Conservation (phyloP, 139 green algal genomes). For the Zygnema cylindricum region DNA sequence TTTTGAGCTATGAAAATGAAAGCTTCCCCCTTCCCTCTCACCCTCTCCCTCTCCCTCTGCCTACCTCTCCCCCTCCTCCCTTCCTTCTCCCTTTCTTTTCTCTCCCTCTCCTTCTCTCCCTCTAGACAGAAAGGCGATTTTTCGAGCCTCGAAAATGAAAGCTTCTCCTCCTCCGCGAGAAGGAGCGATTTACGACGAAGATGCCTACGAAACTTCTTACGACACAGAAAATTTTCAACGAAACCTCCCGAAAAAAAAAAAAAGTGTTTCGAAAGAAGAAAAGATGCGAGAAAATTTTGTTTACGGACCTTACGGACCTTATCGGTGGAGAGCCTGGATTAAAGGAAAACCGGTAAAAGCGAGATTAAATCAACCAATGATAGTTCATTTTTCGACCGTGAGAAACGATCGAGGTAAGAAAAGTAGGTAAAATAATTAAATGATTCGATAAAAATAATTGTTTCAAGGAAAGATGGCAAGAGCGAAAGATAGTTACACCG, state of each 20-base stretch:
- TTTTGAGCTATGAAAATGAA: too few species aligned
- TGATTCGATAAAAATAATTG: too few species aligned
- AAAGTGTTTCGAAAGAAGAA: neutral
- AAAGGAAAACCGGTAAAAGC: neutral
- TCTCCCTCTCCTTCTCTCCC: neutral
- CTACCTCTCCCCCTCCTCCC: neutral
- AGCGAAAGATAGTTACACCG: too few species aligned
- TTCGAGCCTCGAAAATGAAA: neutral
- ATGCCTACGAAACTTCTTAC: neutral
- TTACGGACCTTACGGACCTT: neutral
- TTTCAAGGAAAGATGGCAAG: neutral
- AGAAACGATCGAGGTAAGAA: neutral
- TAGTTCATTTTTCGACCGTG: neutral
- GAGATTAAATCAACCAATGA: too few species aligned
- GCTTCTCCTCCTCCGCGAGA: neutral
- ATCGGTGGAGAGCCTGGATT: neutral
- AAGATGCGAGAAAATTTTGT: neutral
- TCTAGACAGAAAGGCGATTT: neutral
- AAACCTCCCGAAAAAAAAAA: too few species aligned
- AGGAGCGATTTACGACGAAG: conserved; percentile 1
- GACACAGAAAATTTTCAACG: neutral
- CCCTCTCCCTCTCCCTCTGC: too few species aligned
- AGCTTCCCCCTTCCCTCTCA: too few species aligned
- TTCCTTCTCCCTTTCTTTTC: neutral
- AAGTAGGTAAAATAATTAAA: too few species aligned